Evolutionary conservation across 1,284 basidiomycete genomes (phyloP).

Genomic region (Cutaneotrichosporon curvatum): DNA sequence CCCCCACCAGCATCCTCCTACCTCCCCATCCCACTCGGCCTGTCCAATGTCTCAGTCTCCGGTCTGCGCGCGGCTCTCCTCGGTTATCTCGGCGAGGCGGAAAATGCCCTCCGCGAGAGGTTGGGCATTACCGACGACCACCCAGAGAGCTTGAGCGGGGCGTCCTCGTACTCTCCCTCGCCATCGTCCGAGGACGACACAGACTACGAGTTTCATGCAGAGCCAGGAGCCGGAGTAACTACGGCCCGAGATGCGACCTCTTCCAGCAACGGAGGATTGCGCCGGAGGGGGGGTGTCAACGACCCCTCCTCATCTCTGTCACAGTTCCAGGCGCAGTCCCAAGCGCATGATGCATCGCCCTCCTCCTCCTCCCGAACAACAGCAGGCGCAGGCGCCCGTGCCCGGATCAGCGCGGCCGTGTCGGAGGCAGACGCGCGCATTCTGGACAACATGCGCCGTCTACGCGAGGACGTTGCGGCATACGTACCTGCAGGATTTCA

Average conservation of each 20-base stretch:
- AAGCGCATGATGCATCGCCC: no score
- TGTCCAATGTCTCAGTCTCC: conserved; percentile 17
- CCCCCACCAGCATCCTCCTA: not conserved
- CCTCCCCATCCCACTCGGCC: conserved; percentile 6
- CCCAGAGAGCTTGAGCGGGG: not conserved
- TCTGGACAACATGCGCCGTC: conserved; percentile 31
- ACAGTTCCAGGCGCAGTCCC: not conserved
- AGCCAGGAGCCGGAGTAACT: conserved; percentile 1
- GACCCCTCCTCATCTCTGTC: no score
- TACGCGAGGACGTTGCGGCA: conserved; percentile 39
- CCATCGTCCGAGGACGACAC: conserved; percentile 16
- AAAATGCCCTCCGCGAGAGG: conserved; percentile 32
- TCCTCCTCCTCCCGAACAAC: not conserved
- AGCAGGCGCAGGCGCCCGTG: not conserved
- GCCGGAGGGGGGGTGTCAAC: no score
- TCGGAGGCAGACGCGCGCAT: conserved; percentile 2
- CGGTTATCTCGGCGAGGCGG: conserved; percentile 43
- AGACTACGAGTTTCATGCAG: conserved; percentile 5
- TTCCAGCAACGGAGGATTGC: no score
- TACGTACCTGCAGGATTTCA: conserved; percentile 23
- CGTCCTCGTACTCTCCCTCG: conserved; percentile 1
- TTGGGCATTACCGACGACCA: conserved; percentile 15
- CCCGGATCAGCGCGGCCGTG: not conserved
- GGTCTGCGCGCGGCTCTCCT: conserved; percentile 40
- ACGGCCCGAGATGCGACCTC: not conserved